Evolutionary conservation across 2,329 filamentous ascomycete genomes (phyloP).

Genomic region (Colletotrichum higginsianum): DNA sequence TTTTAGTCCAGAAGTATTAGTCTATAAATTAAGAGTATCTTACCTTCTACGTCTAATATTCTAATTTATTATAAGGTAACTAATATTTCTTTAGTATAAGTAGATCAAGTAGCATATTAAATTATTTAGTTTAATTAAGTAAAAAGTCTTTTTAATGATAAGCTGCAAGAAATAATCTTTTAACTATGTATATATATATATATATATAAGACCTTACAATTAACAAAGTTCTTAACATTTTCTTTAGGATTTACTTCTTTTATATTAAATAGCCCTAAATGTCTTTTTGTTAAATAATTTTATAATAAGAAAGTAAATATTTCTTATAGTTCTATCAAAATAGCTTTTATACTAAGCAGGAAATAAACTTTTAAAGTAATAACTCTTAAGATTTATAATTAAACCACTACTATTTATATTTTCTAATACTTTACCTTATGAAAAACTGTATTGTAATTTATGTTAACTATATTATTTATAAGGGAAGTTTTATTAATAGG

Average conservation of each 20-base stretch:
- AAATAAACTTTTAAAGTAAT: not conserved
- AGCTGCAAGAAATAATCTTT: not conserved
- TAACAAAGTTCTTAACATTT: too few relatives aligned
- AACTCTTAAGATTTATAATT: not conserved
- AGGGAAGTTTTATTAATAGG: too few relatives aligned
- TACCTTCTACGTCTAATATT: not conserved
- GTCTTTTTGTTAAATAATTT: not conserved
- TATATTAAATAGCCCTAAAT: not conserved
- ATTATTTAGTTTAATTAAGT: not conserved
- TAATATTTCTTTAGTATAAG: not conserved
- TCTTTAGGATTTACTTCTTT: not conserved
- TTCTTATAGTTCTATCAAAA: not conserved
- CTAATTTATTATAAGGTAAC: not conserved
- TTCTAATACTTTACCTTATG: too few relatives aligned
- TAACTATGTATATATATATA: too few relatives aligned
- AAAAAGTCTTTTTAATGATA: not conserved
- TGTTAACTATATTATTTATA: too few relatives aligned
- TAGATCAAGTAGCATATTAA: not conserved
- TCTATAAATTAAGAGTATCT: not conserved
- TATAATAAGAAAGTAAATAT: not conserved
- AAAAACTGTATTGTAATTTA: too few relatives aligned
- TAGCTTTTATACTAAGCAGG: accelerated
- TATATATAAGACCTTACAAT: too few relatives aligned
- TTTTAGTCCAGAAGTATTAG: not conserved
- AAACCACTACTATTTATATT: too few relatives aligned